Evolutionary conservation across 1,284 basidiomycete genomes (phyloP).

Genomic region (Ganoderma sinense): DNA sequence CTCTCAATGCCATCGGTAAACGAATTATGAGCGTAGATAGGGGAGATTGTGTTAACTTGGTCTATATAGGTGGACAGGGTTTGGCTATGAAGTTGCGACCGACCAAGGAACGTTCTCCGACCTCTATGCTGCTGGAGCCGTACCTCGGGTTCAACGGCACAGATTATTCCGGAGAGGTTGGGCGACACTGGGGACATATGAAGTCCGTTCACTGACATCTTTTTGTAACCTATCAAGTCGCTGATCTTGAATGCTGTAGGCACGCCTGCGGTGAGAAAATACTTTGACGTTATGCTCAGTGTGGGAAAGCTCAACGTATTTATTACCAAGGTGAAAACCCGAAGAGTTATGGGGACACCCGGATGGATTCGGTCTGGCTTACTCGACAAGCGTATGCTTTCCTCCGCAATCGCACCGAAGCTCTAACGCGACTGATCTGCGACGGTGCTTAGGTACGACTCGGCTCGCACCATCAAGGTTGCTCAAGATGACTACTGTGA

Average conservation of each 20-base stretch:
- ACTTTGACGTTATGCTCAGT: background rate
- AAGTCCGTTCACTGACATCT: constrained; percentile 40
- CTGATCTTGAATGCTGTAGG: constrained; percentile 28
- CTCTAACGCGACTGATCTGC: constrained; percentile 35
- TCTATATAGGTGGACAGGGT: constrained; percentile 50
- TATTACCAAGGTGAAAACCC: constrained; percentile 36
- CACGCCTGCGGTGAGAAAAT: constrained; percentile 46
- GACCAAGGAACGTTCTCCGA: constrained; percentile 52
- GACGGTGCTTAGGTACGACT: constrained; percentile 53
- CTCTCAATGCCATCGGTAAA: constrained; percentile 61
- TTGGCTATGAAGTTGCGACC: constrained; percentile 60
- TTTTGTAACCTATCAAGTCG: constrained; percentile 1
- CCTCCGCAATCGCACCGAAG: background rate
- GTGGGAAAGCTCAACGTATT: background rate
- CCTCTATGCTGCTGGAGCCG: constrained; percentile 55
- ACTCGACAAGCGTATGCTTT: constrained; percentile 45
- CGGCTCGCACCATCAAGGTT: constrained; percentile 72
- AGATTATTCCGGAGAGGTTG: constrained; percentile 29
- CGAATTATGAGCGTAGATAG: background rate
- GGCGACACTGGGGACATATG: constrained; percentile 51
- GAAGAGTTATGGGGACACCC: constrained; percentile 42
- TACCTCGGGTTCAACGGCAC: constrained; percentile 48
- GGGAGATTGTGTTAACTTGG: background rate
- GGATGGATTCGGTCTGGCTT: constrained; percentile 55
- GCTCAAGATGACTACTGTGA: constrained; percentile 78